Evolutionary conservation across 345 rosid genomes (phyloP).

Genomic region (Firmiana major): DNA sequence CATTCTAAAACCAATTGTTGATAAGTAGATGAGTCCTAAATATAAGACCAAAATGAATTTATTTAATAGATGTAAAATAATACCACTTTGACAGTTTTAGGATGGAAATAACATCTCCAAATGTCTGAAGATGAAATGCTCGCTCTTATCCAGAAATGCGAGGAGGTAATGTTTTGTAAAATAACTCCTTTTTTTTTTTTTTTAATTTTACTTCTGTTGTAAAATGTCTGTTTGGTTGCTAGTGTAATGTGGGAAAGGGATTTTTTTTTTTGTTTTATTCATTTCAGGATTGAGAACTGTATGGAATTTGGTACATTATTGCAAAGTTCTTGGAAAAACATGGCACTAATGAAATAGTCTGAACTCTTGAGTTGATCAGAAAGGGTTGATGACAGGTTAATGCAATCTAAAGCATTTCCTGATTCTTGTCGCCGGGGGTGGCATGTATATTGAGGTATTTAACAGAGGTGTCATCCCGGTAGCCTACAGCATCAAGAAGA

Average conservation of each 20-base stretch:
- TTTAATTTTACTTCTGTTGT: too few species aligned
- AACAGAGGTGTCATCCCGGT: conserved; percentile 94
- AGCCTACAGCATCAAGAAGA: conserved; percentile 83
- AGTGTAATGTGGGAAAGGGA: neutral
- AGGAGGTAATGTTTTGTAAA: conserved; percentile 61
- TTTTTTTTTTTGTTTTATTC: too few species aligned
- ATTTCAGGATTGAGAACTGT: neutral
- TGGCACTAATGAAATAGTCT: neutral
- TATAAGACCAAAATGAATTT: too few species aligned
- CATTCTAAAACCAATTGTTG: too few species aligned
- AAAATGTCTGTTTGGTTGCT: conserved; percentile 3
- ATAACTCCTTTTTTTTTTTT: neutral
- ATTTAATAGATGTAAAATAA: conserved; percentile 77
- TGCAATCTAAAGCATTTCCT: neutral
- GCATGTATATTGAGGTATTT: conserved; percentile 93
- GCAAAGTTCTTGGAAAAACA: neutral
- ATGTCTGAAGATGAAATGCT: conserved; percentile 94
- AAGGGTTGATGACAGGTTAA: neutral
- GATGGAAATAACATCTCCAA: too few species aligned
- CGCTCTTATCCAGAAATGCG: conserved; percentile 86
- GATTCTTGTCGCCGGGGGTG: conserved; percentile 95
- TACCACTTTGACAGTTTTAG: conserved; percentile 85
- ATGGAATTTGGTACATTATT: neutral
- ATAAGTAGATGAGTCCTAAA: too few species aligned
- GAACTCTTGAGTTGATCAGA: neutral